Conservation (phyloP, 805 yeast species). For the Candida fluviatilis region DNA sequence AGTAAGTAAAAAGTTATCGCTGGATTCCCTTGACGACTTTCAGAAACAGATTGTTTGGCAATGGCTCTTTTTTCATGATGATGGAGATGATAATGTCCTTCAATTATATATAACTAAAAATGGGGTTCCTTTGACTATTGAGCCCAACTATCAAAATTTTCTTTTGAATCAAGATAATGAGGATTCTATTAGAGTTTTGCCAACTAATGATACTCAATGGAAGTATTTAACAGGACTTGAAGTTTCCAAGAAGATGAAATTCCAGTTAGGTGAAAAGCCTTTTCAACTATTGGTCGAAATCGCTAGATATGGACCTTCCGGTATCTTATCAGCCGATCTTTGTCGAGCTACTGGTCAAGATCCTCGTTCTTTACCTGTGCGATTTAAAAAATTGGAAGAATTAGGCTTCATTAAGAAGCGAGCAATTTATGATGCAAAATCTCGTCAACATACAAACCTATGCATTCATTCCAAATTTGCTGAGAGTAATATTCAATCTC, state of each 20-base stretch:
- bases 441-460: constrained; percentile 51
- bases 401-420: constrained; percentile 44
- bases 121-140: constrained; percentile 9
- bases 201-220: constrained; percentile 57
- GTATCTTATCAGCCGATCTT: constrained; percentile 57
- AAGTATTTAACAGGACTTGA: constrained; percentile 49
- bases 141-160: constrained; percentile 17
- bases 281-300: constrained; percentile 58
- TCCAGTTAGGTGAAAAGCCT: constrained; percentile 48
- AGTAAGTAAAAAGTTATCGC: constrained; percentile 16
- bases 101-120: constrained; percentile 7
- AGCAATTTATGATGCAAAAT: constrained; percentile 24
- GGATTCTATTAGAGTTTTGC: constrained; percentile 20
- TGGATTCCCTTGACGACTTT: constrained; percentile 25
- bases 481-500: constrained; percentile 13
- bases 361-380: constrained; percentile 61
- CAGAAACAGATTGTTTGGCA: constrained; percentile 39
- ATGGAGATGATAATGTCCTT: constrained; percentile 9
- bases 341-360: constrained; percentile 62
- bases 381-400: constrained; percentile 53
- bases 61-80: constrained; percentile 26
- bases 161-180: constrained; percentile 13
- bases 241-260: constrained; percentile 43
- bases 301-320: constrained; percentile 51
- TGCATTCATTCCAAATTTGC: constrained; percentile 49